phyloP scores from a whole-genome alignment of 768 basidiomycete genomes.

The Phaffia australis region DNA sequence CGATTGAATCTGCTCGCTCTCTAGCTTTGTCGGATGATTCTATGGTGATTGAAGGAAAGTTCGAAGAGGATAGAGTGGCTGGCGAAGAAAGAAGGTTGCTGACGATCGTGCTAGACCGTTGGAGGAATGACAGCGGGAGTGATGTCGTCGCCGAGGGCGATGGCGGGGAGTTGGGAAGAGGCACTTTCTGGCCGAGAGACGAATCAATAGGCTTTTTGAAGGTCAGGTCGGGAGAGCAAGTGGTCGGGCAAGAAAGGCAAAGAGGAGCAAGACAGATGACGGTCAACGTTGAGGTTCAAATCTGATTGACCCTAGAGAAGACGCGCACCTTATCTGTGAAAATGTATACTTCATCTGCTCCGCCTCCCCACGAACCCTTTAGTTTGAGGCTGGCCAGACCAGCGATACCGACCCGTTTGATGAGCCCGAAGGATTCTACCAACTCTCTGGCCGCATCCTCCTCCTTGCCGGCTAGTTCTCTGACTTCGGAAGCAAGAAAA shows the following conservation, averaged over 20 bases:
- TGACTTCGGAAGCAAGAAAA: conserved; percentile 9
- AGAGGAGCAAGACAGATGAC: background rate
- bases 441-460: conserved; percentile 19
- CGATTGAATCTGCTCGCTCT: conserved; percentile 8
- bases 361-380: conserved; percentile 19
- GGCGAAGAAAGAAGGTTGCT: conserved; percentile 2
- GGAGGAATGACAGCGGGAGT: conserved; percentile 5
- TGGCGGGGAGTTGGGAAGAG: no score
- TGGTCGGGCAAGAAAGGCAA: conserved; percentile 1
- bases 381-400: background rate
- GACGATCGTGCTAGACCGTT: conserved; percentile 15
- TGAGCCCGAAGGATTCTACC: conserved; percentile 16
- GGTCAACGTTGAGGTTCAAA: background rate
- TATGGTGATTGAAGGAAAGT: conserved; percentile 1
- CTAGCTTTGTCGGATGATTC: background rate
- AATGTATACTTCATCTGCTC: conserved; percentile 22
- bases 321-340: conserved; percentile 18
- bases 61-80: background rate
- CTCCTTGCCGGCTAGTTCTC: conserved; percentile 14
- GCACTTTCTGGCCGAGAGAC: no score
- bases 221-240: conserved; percentile 1
- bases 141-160: background rate
- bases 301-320: background rate
- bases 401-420: conserved; percentile 13
- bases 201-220: background rate